Base-by-base conservation (phyloP, 78 protist genomes). In the Dictyostelium citrinum region DNA sequence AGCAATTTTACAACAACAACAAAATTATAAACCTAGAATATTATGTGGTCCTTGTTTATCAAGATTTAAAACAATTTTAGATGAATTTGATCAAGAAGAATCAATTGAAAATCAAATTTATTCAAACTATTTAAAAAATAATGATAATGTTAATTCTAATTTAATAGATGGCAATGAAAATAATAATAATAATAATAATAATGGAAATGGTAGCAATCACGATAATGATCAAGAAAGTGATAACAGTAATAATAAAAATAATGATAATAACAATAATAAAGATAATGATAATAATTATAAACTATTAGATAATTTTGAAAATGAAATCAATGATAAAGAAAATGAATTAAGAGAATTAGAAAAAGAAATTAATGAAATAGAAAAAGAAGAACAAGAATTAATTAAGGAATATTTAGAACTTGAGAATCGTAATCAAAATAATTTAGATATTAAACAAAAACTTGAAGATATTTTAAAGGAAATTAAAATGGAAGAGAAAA, bases 1-100 rank as follows among this genome's bases (percentile, higher is more conserved):
- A 64, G 39, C 31, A 64, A 24, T 27, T 10, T 17, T 64, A 64
- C 49, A 45, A 76, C 45, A 37, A 43, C 68, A 78, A 49, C 31
- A n/a, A 78, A 37, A 29, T 5, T 78, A 37, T 78, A 78, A 78
- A 78, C 82, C 61, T 16, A 85, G 61, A 46, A 61, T 82, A 27
- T 61, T 88, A 24, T 88, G 93, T 67, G 85, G 93, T 0, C 67
- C 76, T 1, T 88, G 93, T 46, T 35, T 88, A 45, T 88, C 85
- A 14, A 78, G 79, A 49, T 70, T 88, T 33, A 88, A 78, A 88
- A 72, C 74, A 2, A 77, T 74, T 12, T 39, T 88, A 20, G 85
- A 76, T 70, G 83, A 79, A 68, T 35, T 88, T 46, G 58, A 88
- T 88, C 64, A 49, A 33, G 93, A 88, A 43, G 45, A 64, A 45